A percentile compares a stretch with the other conserved stretches of the same genome.
Conservation (phyloP, 2,329 filamentous ascomycete species). For the Sclerotinia spermophila region DNA sequence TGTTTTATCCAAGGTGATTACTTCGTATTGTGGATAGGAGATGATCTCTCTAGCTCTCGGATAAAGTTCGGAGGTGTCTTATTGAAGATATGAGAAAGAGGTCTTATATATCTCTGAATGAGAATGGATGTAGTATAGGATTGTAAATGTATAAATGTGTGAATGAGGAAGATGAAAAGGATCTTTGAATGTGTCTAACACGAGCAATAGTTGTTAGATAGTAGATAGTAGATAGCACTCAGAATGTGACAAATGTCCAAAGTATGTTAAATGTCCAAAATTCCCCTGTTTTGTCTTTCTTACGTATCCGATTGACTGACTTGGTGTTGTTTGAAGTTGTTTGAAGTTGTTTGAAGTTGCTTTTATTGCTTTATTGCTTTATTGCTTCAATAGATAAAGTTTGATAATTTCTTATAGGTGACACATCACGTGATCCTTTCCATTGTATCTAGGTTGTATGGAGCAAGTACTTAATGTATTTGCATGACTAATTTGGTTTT, state of each 20-base stretch:
- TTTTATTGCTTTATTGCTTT: not conserved
- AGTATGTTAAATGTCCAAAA: too few relatives aligned
- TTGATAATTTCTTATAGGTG: not conserved
- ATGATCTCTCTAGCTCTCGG: not conserved
- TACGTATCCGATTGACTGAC: not conserved
- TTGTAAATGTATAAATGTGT: not conserved
- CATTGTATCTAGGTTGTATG: not conserved
- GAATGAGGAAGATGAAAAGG: not conserved
- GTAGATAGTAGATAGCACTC: not conserved
- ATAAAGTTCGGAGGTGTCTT: conserved; percentile 4
- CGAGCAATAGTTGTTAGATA: too few relatives aligned
- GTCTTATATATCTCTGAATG: not conserved
- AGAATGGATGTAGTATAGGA: not conserved
- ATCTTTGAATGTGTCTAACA: too few relatives aligned
- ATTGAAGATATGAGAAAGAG: not conserved
- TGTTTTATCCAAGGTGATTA: not conserved
- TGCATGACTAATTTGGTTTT: not conserved
- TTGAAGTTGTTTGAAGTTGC: too few relatives aligned
- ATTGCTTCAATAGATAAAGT: not conserved
- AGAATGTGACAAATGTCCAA: too few relatives aligned
- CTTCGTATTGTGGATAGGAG: not conserved
- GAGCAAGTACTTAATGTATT: not conserved
- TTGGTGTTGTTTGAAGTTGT: too few relatives aligned
- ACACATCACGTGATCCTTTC: not conserved
- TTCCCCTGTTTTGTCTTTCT: not conserved